phyloP scores from a whole-genome alignment of 1,284 basidiomycete species.

The Ustilago sp. region DNA sequence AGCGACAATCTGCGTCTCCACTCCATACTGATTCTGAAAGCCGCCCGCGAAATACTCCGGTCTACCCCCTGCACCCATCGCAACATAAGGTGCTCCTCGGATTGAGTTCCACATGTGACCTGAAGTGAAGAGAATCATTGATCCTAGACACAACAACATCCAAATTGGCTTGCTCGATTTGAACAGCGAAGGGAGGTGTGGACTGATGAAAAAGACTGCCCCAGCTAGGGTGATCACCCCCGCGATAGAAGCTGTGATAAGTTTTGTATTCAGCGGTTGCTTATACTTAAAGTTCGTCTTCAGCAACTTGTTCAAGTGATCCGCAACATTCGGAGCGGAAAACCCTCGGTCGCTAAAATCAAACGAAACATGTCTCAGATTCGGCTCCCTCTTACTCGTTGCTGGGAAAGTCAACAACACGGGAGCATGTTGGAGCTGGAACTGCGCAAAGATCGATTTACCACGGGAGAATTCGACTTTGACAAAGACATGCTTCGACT shows the following conservation, averaged over 20 bases:
- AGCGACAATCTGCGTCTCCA: conserved; percentile 89
- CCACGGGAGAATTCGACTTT: conserved; percentile 55
- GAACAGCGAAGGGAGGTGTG: conserved; percentile 31
- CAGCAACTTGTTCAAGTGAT: conserved; percentile 38
- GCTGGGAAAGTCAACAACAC: conserved; percentile 57
- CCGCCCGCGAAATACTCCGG: conserved; percentile 85
- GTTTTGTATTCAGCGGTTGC: conserved; percentile 50
- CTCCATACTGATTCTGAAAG: conserved; percentile 89
- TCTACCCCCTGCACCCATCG: conserved; percentile 72
- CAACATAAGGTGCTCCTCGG: conserved; percentile 81
- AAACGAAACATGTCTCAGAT: conserved; percentile 41
- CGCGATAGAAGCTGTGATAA: conserved; percentile 32
- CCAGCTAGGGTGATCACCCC: conserved; percentile 25
- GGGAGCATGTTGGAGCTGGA: conserved; percentile 57
- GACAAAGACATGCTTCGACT: conserved; percentile 53
- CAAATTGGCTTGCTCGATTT: conserved; percentile 37
- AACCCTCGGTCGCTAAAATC: conserved; percentile 59
- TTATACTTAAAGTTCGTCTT: conserved; percentile 43
- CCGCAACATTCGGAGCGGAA: conserved; percentile 41
- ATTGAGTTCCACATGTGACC: conserved; percentile 96
- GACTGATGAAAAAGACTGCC: conserved; percentile 37
- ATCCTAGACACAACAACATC: conserved; percentile 52
- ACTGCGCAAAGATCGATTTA: conserved; percentile 52
- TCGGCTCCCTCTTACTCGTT: conserved; percentile 19
- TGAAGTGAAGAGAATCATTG: conserved; percentile 66